A percentile compares a stretch with the other conserved stretches of the same genome.
Conservation (phyloP, 306 rosid genomes). For the Rosa persica region DNA sequence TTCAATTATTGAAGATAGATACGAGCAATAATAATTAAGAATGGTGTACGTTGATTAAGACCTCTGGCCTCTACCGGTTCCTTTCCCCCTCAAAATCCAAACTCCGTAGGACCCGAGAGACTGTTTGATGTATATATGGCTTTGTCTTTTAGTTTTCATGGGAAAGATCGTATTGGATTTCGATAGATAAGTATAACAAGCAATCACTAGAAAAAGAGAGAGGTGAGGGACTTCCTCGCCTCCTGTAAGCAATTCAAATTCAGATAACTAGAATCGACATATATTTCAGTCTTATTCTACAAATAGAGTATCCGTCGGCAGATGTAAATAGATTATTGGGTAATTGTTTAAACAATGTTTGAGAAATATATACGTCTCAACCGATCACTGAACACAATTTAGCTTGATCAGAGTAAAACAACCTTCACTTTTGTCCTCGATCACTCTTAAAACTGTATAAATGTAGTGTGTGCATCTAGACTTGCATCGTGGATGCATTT, state of each 20-base stretch:
- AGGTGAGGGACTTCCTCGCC: not conserved
- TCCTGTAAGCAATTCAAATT: not conserved
- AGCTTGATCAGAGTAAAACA: not conserved
- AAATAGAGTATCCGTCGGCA: not conserved
- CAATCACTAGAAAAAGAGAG: not conserved
- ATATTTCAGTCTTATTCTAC: not conserved
- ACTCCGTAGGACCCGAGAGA: not conserved
- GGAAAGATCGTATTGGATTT: not conserved
- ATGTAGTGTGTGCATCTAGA: too few species aligned
- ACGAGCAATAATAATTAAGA: not conserved
- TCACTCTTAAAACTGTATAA: too few species aligned
- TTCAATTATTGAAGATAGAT: not conserved
- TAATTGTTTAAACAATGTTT: not conserved
- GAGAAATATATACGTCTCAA: not conserved
- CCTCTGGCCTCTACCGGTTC: not conserved
- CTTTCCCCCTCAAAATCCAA: not conserved
- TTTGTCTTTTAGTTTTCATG: slow-evolving; percentile 1
- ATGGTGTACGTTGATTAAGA: not conserved
- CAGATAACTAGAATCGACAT: not conserved
- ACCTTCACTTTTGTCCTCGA: not conserved
- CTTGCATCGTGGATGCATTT: not conserved
- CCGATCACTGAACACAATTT: not conserved
- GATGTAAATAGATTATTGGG: not conserved
- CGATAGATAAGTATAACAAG: not conserved
- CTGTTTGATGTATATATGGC: not conserved